Evolutionary conservation across 306 rosid species (phyloP).

Genomic region (Leucaena leucocephala): DNA sequence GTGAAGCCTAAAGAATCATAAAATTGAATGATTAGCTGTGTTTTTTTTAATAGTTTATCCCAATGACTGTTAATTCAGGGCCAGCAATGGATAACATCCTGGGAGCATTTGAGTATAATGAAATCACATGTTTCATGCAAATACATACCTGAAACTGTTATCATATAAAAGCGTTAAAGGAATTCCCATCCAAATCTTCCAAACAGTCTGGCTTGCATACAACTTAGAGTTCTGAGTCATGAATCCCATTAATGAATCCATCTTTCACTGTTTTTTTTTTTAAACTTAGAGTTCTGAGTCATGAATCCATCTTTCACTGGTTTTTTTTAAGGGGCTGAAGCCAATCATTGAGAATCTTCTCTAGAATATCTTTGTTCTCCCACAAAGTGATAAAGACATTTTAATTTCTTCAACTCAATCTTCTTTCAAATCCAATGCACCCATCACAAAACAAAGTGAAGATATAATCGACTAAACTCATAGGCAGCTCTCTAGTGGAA

Average conservation of each 20-base stretch:
- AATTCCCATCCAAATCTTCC: constrained; percentile 11
- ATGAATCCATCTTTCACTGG: background rate
- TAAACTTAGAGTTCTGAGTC: background rate
- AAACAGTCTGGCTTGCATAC: too few species aligned
- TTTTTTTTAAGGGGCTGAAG: background rate
- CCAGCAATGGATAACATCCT: too few species aligned
- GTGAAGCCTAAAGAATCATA: too few species aligned
- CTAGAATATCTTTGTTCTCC: background rate
- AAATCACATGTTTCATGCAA: constrained; percentile 25
- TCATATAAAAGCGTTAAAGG: background rate
- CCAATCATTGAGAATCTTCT: constrained; percentile 23
- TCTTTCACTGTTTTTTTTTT: too few species aligned
- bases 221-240: constrained; percentile 9
- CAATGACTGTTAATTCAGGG: too few species aligned
- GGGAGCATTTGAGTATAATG: too few species aligned
- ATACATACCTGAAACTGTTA: constrained; percentile 7
- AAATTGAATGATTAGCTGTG: too few species aligned
- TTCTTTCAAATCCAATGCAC: background rate
- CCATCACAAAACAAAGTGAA: too few species aligned
- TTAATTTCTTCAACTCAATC: background rate
- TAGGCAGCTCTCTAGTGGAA: background rate
- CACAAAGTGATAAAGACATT: background rate
- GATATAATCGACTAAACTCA: background rate
- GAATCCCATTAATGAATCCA: constrained; percentile 32
- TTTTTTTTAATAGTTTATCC: too few species aligned